A percentile compares a stretch with the other conserved stretches of the same genome.
These are phyloP conservation scores for Lagenidium giganteum DNA, from an alignment of 352 stramenopile genomes.

Conservation along the genomic window DNA sequence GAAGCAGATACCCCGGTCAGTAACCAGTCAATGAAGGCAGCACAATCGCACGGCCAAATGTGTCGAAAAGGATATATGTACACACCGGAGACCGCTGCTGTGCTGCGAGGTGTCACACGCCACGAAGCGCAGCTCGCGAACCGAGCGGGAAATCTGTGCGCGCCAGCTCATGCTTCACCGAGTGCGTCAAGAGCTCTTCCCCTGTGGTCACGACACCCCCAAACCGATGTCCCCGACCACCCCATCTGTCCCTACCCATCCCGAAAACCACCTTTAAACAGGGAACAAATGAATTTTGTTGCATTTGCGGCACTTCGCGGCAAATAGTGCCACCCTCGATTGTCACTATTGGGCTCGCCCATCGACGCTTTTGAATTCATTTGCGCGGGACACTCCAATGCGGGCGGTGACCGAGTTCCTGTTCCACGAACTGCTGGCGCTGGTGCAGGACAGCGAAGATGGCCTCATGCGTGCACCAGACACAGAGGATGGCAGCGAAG, in stretches of 20 bases:
- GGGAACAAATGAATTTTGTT: too few species aligned
- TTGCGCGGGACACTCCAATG: too few species aligned
- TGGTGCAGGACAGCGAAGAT: slow-evolving; percentile 13
- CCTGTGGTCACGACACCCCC: too few species aligned
- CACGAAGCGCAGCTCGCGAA: slow-evolving; percentile 84
- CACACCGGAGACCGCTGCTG: slow-evolving; percentile 76
- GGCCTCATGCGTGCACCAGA: too few species aligned
- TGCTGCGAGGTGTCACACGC: slow-evolving; percentile 80
- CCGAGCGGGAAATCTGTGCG: slow-evolving; percentile 81
- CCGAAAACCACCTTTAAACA: not conserved
- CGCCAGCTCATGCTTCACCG: slow-evolving; percentile 72
- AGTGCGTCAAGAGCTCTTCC: too few species aligned
- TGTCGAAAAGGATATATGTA: slow-evolving; percentile 24
- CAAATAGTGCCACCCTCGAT: too few species aligned
- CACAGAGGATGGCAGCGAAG: slow-evolving; percentile 37
- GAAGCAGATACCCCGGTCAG: too few species aligned
- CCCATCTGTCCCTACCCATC: slow-evolving; percentile 3
- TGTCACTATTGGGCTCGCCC: too few species aligned
- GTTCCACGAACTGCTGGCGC: slow-evolving; percentile 22
- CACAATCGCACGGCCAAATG: not conserved
- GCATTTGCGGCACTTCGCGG: too few species aligned
- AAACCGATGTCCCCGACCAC: slow-evolving; percentile 4
- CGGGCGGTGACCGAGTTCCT: too few species aligned
- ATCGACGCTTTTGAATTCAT: too few species aligned
- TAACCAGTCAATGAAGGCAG: not conserved